These are phyloP conservation scores for Phytophthora macrochlamydospora DNA, from an alignment of 352 stramenopile genomes.

Conservation along the genomic window DNA sequence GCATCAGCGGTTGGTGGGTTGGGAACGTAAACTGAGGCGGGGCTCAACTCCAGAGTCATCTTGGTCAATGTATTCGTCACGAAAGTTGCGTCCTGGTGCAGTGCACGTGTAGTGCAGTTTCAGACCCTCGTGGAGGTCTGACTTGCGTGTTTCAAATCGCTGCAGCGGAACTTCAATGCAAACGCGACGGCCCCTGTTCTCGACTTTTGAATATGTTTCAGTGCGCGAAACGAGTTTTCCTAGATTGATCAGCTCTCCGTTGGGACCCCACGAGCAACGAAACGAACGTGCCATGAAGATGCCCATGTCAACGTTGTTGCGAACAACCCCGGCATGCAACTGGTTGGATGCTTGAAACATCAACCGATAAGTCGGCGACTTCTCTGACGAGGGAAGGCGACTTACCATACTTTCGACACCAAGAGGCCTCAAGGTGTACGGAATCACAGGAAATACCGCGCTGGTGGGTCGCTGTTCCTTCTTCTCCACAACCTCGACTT, in stretches of 20 bases:
- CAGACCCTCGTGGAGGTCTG: constrained; percentile 54
- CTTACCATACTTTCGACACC: constrained; percentile 27
- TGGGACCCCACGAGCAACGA: constrained; percentile 81
- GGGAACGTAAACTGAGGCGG: constrained; percentile 54
- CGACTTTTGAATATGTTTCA: constrained; percentile 19
- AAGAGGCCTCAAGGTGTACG: constrained; percentile 36
- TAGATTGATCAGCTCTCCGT: constrained; percentile 74
- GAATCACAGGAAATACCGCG: constrained; percentile 41
- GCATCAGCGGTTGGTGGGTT: constrained; percentile 51
- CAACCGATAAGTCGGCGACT: constrained; percentile 75
- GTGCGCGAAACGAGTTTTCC: constrained; percentile 43
- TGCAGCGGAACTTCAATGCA: constrained; percentile 62
- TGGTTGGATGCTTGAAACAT: constrained; percentile 55
- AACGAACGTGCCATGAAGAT: constrained; percentile 85
- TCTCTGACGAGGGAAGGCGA: constrained; percentile 32
- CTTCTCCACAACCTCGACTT: constrained; percentile 22
- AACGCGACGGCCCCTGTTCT: constrained; percentile 33
- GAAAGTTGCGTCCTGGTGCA: constrained; percentile 29
- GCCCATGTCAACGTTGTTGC: constrained; percentile 62
- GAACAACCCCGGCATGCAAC: constrained; percentile 34
- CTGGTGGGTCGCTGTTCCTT: constrained; percentile 35
- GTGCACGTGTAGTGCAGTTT: constrained; percentile 66
- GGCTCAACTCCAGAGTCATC: constrained; percentile 28
- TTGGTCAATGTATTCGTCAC: constrained; percentile 27
- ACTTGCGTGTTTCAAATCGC: constrained; percentile 38